Conservation (phyloP, 257 asterid genomes). For the Penstemon newberryi region DNA sequence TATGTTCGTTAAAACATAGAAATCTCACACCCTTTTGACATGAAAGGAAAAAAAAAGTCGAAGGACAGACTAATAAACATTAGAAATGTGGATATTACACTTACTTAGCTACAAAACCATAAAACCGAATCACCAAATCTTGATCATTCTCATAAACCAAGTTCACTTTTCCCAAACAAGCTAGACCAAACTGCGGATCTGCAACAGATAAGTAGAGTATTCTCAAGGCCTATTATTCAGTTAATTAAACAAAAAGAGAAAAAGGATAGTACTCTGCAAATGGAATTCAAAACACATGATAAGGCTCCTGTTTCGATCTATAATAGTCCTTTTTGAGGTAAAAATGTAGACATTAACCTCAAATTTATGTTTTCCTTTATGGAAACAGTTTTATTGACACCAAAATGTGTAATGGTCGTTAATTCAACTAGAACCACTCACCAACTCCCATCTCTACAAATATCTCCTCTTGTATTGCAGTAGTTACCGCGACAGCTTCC, state of each 20-base stretch:
- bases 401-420: no score
- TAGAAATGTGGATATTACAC: constrained; percentile 12
- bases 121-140: constrained; percentile 77
- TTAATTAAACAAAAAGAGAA: neutral
- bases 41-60: neutral
- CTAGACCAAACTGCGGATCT: constrained; percentile 82
- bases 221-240: neutral
- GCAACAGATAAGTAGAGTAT: constrained; percentile 33
- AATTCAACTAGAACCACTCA: constrained; percentile 37
- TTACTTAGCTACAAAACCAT: constrained; percentile 81
- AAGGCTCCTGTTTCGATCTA: neutral
- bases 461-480: constrained; percentile 84
- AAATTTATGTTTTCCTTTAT: no score
- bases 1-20: neutral
- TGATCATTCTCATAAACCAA: constrained; percentile 69
- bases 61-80: neutral
- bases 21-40: no score
- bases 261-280: constrained; percentile 10
- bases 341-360: no score
- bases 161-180: constrained; percentile 81
- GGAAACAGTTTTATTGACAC: no score
- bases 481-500: constrained; percentile 90
- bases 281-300: neutral
- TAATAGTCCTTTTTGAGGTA: no score
- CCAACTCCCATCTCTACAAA: constrained; percentile 85